These are phyloP conservation scores for Mucor sp. DNA, from an alignment of 371 early-diverging fungal species.

Conservation along the genomic window DNA sequence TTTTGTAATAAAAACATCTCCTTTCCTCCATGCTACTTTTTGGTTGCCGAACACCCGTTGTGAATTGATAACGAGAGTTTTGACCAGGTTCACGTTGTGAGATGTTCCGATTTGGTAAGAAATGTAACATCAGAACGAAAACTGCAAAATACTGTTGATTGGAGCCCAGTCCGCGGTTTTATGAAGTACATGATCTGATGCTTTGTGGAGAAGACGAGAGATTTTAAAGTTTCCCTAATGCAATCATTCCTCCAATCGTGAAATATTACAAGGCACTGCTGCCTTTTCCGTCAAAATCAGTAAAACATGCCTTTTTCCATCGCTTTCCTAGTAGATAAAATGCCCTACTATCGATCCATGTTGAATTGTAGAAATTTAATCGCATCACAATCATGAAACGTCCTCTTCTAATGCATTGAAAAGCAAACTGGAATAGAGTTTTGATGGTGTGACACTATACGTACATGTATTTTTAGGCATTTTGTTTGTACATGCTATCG, in stretches of 20 bases:
- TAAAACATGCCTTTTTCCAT: no score
- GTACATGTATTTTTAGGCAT: neutral
- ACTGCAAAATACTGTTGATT: neutral
- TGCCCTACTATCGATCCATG: no score
- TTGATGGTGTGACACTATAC: neutral
- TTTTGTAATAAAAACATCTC: neutral
- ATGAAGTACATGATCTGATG: neutral
- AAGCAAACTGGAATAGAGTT: neutral
- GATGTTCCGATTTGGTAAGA: neutral
- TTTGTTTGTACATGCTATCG: neutral
- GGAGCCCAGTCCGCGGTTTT: neutral
- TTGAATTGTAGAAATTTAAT: no score
- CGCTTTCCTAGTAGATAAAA: no score
- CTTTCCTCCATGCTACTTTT: neutral
- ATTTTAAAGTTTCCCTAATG: neutral
- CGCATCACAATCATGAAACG: no score
- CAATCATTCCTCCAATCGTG: neutral
- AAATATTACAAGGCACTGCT: neutral
- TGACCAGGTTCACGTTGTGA: neutral
- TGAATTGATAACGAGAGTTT: neutral
- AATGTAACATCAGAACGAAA: conserved; percentile 1
- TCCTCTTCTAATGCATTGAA: no score
- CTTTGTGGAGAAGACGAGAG: neutral
- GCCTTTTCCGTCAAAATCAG: neutral
- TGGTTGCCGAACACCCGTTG: neutral